These are phyloP conservation scores for Scutellaria minor DNA, from an alignment of 257 asterid genomes.

Conservation along the genomic window DNA sequence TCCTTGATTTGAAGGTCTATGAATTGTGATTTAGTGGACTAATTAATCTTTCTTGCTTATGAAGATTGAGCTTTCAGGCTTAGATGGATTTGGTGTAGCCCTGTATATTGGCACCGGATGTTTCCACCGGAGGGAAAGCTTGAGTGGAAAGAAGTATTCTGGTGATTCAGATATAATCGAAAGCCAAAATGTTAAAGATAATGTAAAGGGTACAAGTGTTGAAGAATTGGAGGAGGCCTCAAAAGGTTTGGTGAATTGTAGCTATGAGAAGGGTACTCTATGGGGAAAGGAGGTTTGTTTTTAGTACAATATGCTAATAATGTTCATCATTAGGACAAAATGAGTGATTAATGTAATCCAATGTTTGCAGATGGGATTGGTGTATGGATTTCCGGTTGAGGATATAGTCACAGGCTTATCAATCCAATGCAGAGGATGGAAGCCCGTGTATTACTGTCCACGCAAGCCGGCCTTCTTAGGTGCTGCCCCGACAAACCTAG, in stretches of 20 bases:
- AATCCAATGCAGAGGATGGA: slow-evolving; percentile 94
- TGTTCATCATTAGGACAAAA: not conserved
- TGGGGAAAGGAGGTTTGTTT: slow-evolving; percentile 79
- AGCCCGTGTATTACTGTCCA: slow-evolving; percentile 66
- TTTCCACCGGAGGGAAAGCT: slow-evolving; percentile 72
- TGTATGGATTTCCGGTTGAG: slow-evolving; percentile 82
- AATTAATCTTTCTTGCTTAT: not conserved
- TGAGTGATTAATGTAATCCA: not conserved
- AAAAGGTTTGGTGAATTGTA: slow-evolving; percentile 61
- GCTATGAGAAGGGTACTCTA: slow-evolving; percentile 66
- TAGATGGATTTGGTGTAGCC: slow-evolving; percentile 61
- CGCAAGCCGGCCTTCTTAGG: slow-evolving; percentile 67
- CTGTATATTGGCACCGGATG: slow-evolving; percentile 72
- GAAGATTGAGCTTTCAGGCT: slow-evolving; percentile 69
- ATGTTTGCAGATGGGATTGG: slow-evolving; percentile 69
- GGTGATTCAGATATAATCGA: slow-evolving; percentile 29
- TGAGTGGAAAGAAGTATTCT: slow-evolving; percentile 48
- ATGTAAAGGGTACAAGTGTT: slow-evolving; percentile 31
- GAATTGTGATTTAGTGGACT: not conserved
- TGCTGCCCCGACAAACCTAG: slow-evolving; percentile 62
- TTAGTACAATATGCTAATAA: not conserved
- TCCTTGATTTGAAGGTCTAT: not conserved
- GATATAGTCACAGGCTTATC: slow-evolving; percentile 81
- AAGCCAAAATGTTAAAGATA: slow-evolving; percentile 29
- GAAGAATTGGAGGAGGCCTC: slow-evolving; percentile 65